Base-by-base conservation (phyloP, 345 rosid genomes). In the Sisymbrium altissimum region DNA sequence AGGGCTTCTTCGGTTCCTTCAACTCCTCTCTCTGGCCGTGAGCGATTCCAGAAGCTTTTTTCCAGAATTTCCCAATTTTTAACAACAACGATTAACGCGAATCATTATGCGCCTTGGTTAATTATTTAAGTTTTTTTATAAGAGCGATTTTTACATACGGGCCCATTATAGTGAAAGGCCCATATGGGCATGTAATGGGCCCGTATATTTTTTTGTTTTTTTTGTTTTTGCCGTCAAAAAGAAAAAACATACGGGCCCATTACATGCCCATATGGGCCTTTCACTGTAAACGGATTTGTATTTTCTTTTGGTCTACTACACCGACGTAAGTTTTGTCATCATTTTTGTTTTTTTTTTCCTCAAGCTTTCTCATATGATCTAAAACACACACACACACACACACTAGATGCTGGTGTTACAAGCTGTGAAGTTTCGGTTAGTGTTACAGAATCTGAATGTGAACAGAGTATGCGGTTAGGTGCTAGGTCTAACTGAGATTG, bases 1-100 rank as follows among this genome's bases (percentile, higher is more conserved):
- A 70, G 65, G 55, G 73, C 7, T 57, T 69, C 15, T 36, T 36
- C 14, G 57, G 9, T 33, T 66, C 32, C 44, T 66, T 66, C 19
- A 36, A 29, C 25, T 67, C 3, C n/a, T n/a, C n/a, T n/a, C n/a
- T n/a, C n/a, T n/a, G n/a, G n/a, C n/a, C n/a, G n/a, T n/a, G n/a
- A n/a, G n/a, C 25, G 25, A 23, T 23, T 3, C 25, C 3, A 23
- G 25, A 23, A 23, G 3, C 25, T 23, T 23, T 23, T 23, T 23
- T 23, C 25, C 25, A 1, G 25, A 23, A 23, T 23, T 23, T 23
- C 43, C 30, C 14, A 44, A 12, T 2, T 18, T 49, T 8, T 0
- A 9, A 45, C 21, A 21, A 58, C 74, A n/a, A 58, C 74, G 57
- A 33, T 46, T n/a, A n/a, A 58, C 74, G 75, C 64, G 38, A 56